A percentile compares a stretch with the other conserved stretches of the same genome.
Evolutionary conservation across 768 basidiomycete genomes (phyloP).

Genomic region (Austroboletus eburneus): DNA sequence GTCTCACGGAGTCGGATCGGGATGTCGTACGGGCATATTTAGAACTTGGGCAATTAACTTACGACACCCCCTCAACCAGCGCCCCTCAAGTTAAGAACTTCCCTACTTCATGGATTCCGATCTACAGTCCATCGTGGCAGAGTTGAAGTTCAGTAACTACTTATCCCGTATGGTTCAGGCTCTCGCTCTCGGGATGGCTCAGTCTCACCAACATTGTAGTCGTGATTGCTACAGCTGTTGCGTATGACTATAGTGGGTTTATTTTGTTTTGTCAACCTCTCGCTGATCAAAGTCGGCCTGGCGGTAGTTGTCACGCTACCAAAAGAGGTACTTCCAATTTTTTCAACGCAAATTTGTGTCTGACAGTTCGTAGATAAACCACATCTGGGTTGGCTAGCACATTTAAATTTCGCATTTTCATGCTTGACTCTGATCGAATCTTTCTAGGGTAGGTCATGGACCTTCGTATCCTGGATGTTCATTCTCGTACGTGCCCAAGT

Average conservation of each 20-base stretch:
- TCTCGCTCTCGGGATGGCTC: neutral
- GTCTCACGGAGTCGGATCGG: no score
- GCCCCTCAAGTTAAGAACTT: no score
- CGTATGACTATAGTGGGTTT: constrained; percentile 21
- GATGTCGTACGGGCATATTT: no score
- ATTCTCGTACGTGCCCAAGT: constrained; percentile 11
- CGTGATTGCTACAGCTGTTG: constrained; percentile 2
- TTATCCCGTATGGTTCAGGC: constrained; percentile 5
- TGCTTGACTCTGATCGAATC: neutral
- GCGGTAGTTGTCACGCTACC: constrained; percentile 14
- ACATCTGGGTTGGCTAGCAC: constrained; percentile 16
- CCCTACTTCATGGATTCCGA: constrained; percentile 18
- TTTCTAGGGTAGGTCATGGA: constrained; percentile 17
- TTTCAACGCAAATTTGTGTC: neutral
- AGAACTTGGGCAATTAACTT: no score
- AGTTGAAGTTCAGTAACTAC: constrained; percentile 9
- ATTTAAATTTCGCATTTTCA: neutral
- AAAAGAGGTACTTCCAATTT: constrained; percentile 6
- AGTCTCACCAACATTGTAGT: constrained; percentile 11
- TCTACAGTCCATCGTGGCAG: constrained; percentile 1
- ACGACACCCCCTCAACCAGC: no score
- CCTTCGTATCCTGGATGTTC: constrained; percentile 10
- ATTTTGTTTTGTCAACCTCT: neutral
- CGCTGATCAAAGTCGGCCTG: no score
- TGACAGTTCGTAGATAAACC: constrained; percentile 5